Base-by-base conservation (phyloP, 2,329 filamentous ascomycete species). In the Botryotinia convoluta region DNA sequence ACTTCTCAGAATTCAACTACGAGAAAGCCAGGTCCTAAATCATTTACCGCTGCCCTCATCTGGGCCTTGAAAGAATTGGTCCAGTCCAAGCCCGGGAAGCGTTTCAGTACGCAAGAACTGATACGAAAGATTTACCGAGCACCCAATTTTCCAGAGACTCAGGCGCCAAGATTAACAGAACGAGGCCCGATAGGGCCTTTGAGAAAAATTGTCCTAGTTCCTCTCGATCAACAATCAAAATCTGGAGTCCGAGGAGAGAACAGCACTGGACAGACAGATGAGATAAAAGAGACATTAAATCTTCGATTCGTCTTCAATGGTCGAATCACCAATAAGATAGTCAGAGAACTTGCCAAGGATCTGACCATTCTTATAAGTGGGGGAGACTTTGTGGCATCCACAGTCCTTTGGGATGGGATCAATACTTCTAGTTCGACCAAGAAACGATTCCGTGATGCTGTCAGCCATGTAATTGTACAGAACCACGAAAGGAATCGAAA, bases 1-100 rank as follows among this genome's bases (percentile, higher is more conserved):
- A 60, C 67, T 48, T 65, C 51, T 8, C 61, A 42, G 60, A 71
- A 42, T 29, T 75, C 76, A n/a, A 73, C 72, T 3, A 77, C 74
- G 12, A 71, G 45, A 32, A 70, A 72, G 16, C 72, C 76, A 54
- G 45, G 69, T 7, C 73, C n/a, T 32, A 1, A 57, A 1, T 71
- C 69, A 8, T 71, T 65, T 7, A 71, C 69, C 1, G 6, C 45
- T 3, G 69, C 69, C 7, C 42, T 71, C 12, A 71, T 65, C n/a
- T 71, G 69, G 69, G 59, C 69, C 22, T 32, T 71, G 29, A 18
- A 74, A 26, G 10, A 64, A 29, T 26, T 71, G n/a, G 20, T 71
- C 3, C 20, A 4, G 7, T 45, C 4, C 8, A 65, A 65, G 5
- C 32, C 69, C 5, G 44, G 59, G 26, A 65, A 32, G 64, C 32